A percentile compares a stretch with the other conserved stretches of the same genome.
These are phyloP conservation scores for Rhizopus arrhizus DNA, from an alignment of 371 early-diverging fungal species.

Conservation along the genomic window DNA sequence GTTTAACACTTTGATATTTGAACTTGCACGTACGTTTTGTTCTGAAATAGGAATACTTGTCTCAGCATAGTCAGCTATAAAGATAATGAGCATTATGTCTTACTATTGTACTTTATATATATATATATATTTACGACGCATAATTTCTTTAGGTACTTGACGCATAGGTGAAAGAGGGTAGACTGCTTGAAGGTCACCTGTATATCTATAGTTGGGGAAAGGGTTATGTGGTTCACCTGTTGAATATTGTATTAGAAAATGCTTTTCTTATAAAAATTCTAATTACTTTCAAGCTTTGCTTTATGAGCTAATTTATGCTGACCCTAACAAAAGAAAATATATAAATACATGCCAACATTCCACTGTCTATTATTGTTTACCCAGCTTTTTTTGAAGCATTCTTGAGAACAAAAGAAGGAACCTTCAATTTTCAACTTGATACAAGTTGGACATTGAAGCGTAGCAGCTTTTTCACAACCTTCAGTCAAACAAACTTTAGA, in stretches of 20 bases:
- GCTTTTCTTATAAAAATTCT: background rate
- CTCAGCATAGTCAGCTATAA: conserved; percentile 81
- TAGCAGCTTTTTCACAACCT: conserved; percentile 76
- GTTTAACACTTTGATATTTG: conserved; percentile 69
- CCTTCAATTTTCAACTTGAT: conserved; percentile 73
- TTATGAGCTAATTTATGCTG: conserved; percentile 63
- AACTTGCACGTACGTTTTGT: conserved; percentile 55
- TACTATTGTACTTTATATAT: background rate
- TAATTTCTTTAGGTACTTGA: conserved; percentile 77
- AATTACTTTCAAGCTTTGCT: conserved; percentile 42
- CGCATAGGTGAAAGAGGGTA: conserved; percentile 88
- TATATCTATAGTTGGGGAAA: conserved; percentile 68
- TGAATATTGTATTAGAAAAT: background rate
- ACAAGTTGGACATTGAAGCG: conserved; percentile 90
- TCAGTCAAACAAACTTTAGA: conserved; percentile 17
- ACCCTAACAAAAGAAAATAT: conserved; percentile 27
- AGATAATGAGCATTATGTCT: background rate
- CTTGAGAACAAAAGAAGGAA: conserved; percentile 87
- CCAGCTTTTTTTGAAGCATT: conserved; percentile 89
- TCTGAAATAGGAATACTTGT: conserved; percentile 74
- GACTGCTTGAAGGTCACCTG: conserved; percentile 80
- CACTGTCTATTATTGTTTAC: conserved; percentile 13
- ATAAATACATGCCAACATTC: background rate
- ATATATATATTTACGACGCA: conserved; percentile 48
- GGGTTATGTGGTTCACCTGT: conserved; percentile 50